Percentiles rank a stretch among this genome's conserved stretches.
These are phyloP conservation scores for Aphanoascus verrucosus DNA, from an alignment of 2,329 filamentous ascomycete species.

Conservation along the genomic window DNA sequence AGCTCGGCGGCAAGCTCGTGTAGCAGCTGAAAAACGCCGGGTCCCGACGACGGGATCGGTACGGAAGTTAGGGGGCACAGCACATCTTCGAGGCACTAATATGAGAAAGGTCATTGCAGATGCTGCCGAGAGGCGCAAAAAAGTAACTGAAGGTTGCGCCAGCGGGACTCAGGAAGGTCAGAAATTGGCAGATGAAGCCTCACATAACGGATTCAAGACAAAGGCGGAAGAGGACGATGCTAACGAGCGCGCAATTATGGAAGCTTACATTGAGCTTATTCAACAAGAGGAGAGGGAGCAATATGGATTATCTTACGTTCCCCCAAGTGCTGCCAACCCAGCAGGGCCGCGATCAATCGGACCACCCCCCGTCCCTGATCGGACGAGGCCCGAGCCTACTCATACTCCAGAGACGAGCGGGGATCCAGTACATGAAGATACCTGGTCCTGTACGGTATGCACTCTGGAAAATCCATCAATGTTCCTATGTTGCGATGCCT, in stretches of 20 bases:
- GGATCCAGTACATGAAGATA: constrained; percentile 29
- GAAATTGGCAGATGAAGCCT: constrained; percentile 58
- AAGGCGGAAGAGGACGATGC: constrained; percentile 80
- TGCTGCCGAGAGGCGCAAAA: constrained; percentile 58
- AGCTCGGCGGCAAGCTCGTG: constrained; percentile 61
- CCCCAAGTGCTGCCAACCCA: constrained; percentile 44
- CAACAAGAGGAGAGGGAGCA: constrained; percentile 62
- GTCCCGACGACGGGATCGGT: constrained; percentile 52
- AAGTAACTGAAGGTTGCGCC: constrained; percentile 62
- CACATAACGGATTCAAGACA: constrained; percentile 65
- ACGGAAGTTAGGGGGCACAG: constrained; percentile 58
- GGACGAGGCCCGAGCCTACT: constrained; percentile 17
- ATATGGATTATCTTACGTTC: constrained; percentile 47
- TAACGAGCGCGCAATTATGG: constrained; percentile 75
- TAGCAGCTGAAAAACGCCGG: constrained; percentile 60
- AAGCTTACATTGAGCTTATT: constrained; percentile 75
- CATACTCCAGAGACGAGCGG: constrained; percentile 14
- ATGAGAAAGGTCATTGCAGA: constrained; percentile 62
- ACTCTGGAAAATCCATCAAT: constrained; percentile 52
- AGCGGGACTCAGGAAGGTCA: constrained; percentile 56
- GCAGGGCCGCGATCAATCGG: constrained; percentile 31
- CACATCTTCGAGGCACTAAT: constrained; percentile 49
- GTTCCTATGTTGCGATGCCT: constrained; percentile 51
- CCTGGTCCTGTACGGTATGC: constrained; percentile 52
- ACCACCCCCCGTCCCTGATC: constrained; percentile 23